These are phyloP conservation scores for Vickermania spadyakhi DNA, from an alignment of 208 protist genomes.

Conservation along the genomic window DNA sequence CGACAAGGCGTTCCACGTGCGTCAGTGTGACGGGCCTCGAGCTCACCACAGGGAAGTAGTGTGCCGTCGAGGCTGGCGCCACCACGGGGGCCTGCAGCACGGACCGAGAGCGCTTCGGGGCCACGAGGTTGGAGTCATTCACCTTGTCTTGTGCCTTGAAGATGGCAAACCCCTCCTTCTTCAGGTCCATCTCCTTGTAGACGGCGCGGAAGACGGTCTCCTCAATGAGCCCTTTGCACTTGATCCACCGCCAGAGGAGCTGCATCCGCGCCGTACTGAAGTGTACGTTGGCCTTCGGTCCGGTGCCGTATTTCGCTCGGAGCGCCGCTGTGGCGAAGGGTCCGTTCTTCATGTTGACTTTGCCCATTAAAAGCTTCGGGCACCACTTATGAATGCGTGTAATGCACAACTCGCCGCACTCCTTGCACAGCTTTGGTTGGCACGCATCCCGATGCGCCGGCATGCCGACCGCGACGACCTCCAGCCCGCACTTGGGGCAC, in stretches of 20 bases:
- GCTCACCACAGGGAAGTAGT: constrained; percentile 63
- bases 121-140: constrained; percentile 60
- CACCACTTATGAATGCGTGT: constrained; percentile 81
- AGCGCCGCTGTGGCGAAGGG: constrained; percentile 64
- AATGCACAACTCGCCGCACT: constrained; percentile 76
- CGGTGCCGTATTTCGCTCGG: constrained; percentile 19
- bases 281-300: constrained; percentile 14
- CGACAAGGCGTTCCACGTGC: constrained; percentile 59
- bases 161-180: constrained; percentile 80
- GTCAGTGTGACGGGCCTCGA: constrained; percentile 57
- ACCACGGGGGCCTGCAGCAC: constrained; percentile 57
- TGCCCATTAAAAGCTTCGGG: constrained; percentile 21
- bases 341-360: constrained; percentile 14
- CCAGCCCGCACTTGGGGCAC: constrained; percentile 69
- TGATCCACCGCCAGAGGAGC: constrained; percentile 79
- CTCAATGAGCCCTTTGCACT: constrained; percentile 66
- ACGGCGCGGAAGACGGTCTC: constrained; percentile 70
- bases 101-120: constrained; percentile 59
- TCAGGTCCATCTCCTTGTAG: constrained; percentile 84
- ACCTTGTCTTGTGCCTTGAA: constrained; percentile 81
- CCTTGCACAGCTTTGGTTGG: constrained; percentile 48
- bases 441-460: constrained; percentile 63
- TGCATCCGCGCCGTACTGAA: constrained; percentile 74
- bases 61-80: constrained; percentile 52
- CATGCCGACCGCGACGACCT: constrained; percentile 59